phyloP scores from a whole-genome alignment of 2,329 filamentous ascomycete genomes.

The Escovopsis weberi region DNA sequence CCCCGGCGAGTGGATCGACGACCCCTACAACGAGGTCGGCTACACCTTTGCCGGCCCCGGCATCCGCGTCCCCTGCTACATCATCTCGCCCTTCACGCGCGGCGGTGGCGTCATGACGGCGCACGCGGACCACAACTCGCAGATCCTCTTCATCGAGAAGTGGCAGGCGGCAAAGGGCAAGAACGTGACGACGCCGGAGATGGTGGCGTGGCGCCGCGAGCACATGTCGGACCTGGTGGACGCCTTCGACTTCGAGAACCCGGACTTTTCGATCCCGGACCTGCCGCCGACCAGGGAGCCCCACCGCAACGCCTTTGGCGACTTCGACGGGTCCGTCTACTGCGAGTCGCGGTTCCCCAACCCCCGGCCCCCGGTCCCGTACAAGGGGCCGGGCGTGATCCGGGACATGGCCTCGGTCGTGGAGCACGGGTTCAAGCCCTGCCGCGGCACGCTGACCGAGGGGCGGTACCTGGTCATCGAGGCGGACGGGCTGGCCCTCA shows the following conservation, averaged over 20 bases:
- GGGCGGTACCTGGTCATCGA: conserved; percentile 40
- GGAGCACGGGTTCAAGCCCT: conserved; percentile 39
- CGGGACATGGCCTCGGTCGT: conserved; percentile 24
- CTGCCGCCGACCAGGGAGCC: conserved; percentile 30
- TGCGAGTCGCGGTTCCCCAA: conserved; percentile 25
- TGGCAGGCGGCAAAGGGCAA: conserved; percentile 26
- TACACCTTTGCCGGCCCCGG: conserved; percentile 18
- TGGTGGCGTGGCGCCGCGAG: conserved; percentile 17
- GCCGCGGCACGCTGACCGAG: conserved; percentile 37
- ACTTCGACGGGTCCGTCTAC: conserved; percentile 29
- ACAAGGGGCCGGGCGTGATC: conserved; percentile 21
- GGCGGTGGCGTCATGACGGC: conserved; percentile 39
- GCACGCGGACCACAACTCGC: conserved; percentile 39
- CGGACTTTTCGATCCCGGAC: conserved; percentile 31
- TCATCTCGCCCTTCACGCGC: conserved; percentile 41
- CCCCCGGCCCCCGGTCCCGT: conserved; percentile 31
- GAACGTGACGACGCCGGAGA: conserved; percentile 20
- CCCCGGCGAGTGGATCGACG: conserved; percentile 35
- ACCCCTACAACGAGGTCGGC: conserved; percentile 25
- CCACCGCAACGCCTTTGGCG: conserved; percentile 24
- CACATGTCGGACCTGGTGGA: conserved; percentile 22
- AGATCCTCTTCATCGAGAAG: conserved; percentile 38
- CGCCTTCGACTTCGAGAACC: conserved; percentile 31
- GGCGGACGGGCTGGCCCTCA: conserved; percentile 27
- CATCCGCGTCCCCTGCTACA: conserved; percentile 38